Evolutionary conservation across 345 rosid species (phyloP).

Genomic region (Citrus australasica): DNA sequence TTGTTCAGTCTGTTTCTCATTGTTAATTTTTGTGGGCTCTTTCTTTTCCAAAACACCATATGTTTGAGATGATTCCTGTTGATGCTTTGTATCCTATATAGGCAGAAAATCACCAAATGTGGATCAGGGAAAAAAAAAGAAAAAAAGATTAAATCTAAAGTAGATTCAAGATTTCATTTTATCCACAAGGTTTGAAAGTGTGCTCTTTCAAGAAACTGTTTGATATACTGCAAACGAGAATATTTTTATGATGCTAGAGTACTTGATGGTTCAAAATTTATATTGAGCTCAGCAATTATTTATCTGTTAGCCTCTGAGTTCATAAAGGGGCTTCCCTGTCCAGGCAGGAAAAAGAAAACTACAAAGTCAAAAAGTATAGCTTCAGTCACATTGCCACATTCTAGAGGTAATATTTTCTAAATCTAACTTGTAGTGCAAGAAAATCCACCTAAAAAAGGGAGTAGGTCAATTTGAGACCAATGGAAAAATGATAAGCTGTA

Average conservation of each 20-base stretch:
- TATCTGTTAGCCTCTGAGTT: not conserved
- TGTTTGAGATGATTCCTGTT: conserved; percentile 30
- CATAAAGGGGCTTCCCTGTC: not conserved
- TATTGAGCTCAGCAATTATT: not conserved
- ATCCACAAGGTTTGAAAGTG: not conserved
- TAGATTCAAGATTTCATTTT: not conserved
- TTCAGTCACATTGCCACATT: not conserved
- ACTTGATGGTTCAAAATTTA: not conserved
- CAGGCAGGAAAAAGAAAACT: not conserved
- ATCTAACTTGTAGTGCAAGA: not conserved
- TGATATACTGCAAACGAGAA: not conserved
- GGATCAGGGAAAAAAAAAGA: not conserved
- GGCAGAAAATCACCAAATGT: not conserved
- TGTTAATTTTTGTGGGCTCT: conserved; percentile 28
- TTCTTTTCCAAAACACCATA: conserved; percentile 28
- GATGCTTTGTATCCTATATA: conserved; percentile 29
- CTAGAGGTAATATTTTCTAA: not conserved
- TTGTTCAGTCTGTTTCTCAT: conserved; percentile 35
- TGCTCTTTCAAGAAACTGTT: not conserved
- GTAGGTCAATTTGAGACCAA: not conserved
- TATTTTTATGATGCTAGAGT: not conserved
- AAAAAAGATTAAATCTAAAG: not conserved
- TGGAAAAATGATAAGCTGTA: not conserved
- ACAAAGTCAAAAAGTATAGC: not conserved
- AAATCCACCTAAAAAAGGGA: conserved; percentile 7